Conservation (phyloP, 306 rosid genomes). For the Cucurbita moschata region DNA sequence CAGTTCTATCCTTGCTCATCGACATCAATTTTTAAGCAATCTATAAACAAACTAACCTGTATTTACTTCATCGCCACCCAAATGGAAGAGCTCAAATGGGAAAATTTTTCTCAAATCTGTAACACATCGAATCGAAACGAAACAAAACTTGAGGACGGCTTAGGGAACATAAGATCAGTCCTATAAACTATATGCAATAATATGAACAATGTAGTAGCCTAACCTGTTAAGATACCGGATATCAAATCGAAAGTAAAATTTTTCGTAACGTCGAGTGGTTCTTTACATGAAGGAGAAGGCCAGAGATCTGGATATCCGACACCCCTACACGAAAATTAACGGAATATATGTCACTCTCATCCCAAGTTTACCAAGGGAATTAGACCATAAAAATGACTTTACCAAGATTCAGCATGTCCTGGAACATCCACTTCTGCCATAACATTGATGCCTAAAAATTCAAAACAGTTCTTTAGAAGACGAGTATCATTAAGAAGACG, state of each 20-base stretch:
- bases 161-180: background rate
- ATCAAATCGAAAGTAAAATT: constrained; percentile 61
- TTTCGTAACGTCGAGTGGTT: constrained; percentile 90
- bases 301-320: constrained; percentile 88
- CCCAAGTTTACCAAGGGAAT: constrained; percentile 2
- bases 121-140: background rate
- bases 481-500: too few species aligned
- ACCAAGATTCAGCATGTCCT: constrained; percentile 95
- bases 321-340: constrained; percentile 49
- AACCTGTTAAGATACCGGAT: constrained; percentile 84
- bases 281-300: constrained; percentile 77
- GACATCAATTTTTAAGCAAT: background rate
- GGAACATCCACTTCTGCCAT: constrained; percentile 96
- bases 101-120: constrained; percentile 86
- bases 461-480: background rate
- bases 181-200: background rate
- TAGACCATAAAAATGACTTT: constrained; percentile 11
- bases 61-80: constrained; percentile 98
- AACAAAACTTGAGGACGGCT: background rate
- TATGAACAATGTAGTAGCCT: constrained; percentile 5
- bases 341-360: background rate
- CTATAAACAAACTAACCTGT: constrained; percentile 46
- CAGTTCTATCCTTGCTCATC: background rate
- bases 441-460: constrained; percentile 63
- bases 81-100: constrained; percentile 93